Percentiles rank a stretch among this genome's conserved stretches.
Evolutionary conservation across 2,329 filamentous ascomycete genomes (phyloP).

Genomic region (Colletotrichum abscissum): DNA sequence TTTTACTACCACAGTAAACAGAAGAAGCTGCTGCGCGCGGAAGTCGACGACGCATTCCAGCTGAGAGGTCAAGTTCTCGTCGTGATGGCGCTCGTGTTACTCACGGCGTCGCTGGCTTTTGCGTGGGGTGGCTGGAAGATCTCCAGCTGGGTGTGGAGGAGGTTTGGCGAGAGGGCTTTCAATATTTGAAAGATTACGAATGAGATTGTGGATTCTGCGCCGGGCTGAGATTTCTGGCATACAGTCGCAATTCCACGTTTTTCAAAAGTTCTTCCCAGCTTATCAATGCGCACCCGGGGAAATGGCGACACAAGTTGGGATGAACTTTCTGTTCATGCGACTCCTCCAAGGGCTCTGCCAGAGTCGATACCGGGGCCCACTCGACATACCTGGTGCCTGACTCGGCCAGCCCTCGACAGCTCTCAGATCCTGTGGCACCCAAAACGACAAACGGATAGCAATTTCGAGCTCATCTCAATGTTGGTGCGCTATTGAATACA

Average conservation of each 20-base stretch:
- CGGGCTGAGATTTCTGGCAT: neutral
- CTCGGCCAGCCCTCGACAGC: neutral
- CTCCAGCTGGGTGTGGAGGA: slow-evolving; percentile 23
- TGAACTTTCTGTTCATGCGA: neutral
- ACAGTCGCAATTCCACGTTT: no score
- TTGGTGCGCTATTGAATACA: no score
- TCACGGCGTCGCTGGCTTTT: slow-evolving; percentile 38
- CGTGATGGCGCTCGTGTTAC: slow-evolving; percentile 52
- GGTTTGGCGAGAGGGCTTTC: neutral
- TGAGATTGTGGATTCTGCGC: neutral
- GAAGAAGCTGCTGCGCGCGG: slow-evolving; percentile 69
- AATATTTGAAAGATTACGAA: neutral
- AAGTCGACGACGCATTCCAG: slow-evolving; percentile 73
- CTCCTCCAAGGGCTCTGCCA: neutral
- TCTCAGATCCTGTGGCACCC: neutral
- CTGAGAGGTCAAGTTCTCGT: slow-evolving; percentile 66
- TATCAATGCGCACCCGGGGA: neutral
- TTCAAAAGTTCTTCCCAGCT: neutral
- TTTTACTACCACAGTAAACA: slow-evolving; percentile 68
- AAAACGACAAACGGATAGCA: neutral
- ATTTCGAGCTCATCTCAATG: no score
- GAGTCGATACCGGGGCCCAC: neutral
- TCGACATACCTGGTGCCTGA: neutral
- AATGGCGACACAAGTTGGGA: slow-evolving; percentile 9
- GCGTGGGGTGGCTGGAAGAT: slow-evolving; percentile 43